These are phyloP conservation scores for Thalassiosira profunda DNA, from an alignment of 108 stramenopile species.

Conservation along the genomic window DNA sequence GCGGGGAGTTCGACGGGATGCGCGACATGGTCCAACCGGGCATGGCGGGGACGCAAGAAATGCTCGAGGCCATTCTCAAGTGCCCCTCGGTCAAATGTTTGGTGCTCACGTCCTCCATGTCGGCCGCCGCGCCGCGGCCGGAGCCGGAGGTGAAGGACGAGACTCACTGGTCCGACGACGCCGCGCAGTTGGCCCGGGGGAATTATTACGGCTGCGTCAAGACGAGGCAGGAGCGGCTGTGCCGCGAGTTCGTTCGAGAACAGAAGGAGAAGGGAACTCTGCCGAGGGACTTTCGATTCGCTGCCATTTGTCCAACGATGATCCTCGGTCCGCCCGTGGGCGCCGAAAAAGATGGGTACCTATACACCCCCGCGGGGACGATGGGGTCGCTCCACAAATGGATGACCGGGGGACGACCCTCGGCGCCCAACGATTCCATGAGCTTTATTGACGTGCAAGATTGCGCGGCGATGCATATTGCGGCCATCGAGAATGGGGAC, in stretches of 20 bases:
- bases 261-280: conserved; percentile 4
- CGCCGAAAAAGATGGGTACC: neutral
- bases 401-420: conserved; percentile 9
- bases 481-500: conserved; percentile 22
- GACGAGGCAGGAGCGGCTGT: conserved; percentile 26
- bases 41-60: conserved; percentile 27
- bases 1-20: conserved; percentile 27
- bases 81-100: conserved; percentile 16
- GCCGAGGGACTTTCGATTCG: conserved; percentile 8
- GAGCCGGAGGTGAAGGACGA: conserved; percentile 34
- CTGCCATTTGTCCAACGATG: conserved; percentile 29
- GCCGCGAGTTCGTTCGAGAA: conserved; percentile 15
- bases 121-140: conserved; percentile 25
- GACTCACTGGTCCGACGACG: conserved; percentile 32
- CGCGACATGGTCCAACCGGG: conserved; percentile 34
- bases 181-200: conserved; percentile 4
- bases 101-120: conserved; percentile 33
- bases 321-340: conserved; percentile 27
- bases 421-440: conserved; percentile 46
- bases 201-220: conserved; percentile 44
- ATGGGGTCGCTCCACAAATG: conserved; percentile 25
- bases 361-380: conserved; percentile 24
- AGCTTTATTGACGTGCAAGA: conserved; percentile 39
- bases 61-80: conserved; percentile 7
- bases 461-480: conserved; percentile 42